A percentile compares a stretch with the other conserved stretches of the same genome.
phyloP scores from a whole-genome alignment of 2,329 filamentous ascomycete species.

The Ambrosiella cleistominuta region DNA sequence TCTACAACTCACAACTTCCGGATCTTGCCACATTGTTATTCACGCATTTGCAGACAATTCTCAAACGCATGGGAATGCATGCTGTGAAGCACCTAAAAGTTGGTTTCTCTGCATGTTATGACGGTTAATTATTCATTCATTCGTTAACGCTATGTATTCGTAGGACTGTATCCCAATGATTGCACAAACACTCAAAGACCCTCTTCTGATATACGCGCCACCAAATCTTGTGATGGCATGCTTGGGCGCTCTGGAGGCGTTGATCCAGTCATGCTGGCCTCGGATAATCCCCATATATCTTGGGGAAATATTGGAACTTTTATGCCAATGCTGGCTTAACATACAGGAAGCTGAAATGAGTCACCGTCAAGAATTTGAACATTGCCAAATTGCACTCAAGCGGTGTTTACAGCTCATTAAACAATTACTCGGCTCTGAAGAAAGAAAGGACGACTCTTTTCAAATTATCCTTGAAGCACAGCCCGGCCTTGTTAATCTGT shows the following conservation, averaged over 20 bases:
- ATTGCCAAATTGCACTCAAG: background rate
- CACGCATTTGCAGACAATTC: constrained; percentile 28
- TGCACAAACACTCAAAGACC: constrained; percentile 46
- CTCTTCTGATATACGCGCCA: constrained; percentile 40
- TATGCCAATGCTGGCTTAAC: constrained; percentile 47
- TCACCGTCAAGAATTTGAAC: background rate
- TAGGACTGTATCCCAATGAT: constrained; percentile 52
- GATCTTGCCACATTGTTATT: constrained; percentile 40
- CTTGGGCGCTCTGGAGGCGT: constrained; percentile 33
- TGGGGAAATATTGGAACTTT: constrained; percentile 34
- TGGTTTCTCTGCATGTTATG: constrained; percentile 11
- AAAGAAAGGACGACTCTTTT: background rate
- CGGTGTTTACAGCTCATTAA: background rate
- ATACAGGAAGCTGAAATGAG: constrained; percentile 21
- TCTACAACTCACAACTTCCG: constrained; percentile 41
- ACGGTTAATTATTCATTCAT: background rate
- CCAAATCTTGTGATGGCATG: constrained; percentile 35
- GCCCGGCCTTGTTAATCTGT: background rate
- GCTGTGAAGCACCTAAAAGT: constrained; percentile 52
- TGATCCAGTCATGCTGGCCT: constrained; percentile 52
- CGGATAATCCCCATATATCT: constrained; percentile 33
- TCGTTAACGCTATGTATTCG: background rate
- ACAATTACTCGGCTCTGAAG: background rate
- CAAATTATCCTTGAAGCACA: background rate
- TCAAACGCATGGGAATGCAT: constrained; percentile 41